These are phyloP conservation scores for Lactifluus hygrophoroides DNA, from an alignment of 768 basidiomycete species.

Conservation along the genomic window DNA sequence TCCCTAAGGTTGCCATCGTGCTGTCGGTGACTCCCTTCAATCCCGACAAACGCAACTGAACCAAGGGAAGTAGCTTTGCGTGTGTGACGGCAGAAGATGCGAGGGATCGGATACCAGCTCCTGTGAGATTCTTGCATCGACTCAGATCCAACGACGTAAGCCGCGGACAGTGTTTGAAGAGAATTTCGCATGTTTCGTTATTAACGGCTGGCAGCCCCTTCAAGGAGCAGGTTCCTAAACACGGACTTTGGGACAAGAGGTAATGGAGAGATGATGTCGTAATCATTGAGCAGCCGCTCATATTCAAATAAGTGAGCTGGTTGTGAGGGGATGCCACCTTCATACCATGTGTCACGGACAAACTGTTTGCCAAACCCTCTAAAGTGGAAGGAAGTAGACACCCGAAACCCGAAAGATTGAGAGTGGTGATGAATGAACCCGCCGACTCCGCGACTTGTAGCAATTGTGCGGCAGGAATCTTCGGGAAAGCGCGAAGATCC, in stretches of 20 bases:
- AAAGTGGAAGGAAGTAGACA: conserved; percentile 42
- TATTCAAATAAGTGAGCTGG: conserved; percentile 59
- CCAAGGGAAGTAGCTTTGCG: conserved; percentile 44
- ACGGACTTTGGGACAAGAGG: conserved; percentile 58
- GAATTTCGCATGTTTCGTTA: conserved; percentile 62
- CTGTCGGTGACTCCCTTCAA: conserved; percentile 52
- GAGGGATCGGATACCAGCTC: conserved; percentile 47
- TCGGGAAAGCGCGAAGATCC: conserved; percentile 55
- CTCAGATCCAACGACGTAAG: conserved; percentile 60
- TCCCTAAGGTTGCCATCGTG: conserved; percentile 57
- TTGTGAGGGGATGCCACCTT: conserved; percentile 40
- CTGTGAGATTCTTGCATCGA: conserved; percentile 61
- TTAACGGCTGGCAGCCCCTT: conserved; percentile 63
- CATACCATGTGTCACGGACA: conserved; percentile 38
- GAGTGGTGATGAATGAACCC: conserved; percentile 52
- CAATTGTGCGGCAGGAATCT: conserved; percentile 43
- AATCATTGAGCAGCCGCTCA: conserved; percentile 63
- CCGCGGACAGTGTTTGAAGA: conserved; percentile 48
- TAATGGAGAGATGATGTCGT: conserved; percentile 60
- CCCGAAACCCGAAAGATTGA: conserved; percentile 59
- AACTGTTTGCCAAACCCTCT: conserved; percentile 41
- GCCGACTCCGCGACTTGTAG: conserved; percentile 43
- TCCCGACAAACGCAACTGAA: conserved; percentile 59
- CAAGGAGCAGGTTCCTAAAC: conserved; percentile 48
- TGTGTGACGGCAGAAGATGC: conserved; percentile 37